phyloP scores from a whole-genome alignment of 306 rosid genomes.

The Aeschynomene evenia region DNA sequence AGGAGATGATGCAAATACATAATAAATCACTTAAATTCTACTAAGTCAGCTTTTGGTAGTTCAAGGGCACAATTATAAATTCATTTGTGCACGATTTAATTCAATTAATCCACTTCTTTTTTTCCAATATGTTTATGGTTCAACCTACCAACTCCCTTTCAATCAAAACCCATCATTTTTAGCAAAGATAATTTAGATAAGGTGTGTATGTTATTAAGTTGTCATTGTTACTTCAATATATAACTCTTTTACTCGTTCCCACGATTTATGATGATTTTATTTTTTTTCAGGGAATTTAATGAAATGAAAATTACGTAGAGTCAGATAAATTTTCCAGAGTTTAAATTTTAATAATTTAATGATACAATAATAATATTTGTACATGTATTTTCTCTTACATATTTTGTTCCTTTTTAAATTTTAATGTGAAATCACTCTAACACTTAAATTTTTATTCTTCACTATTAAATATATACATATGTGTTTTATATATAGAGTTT shows the following conservation, averaged over 20 bases:
- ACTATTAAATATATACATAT: no score
- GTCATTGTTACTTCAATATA: neutral
- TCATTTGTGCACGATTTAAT: neutral
- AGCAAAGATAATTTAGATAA: neutral
- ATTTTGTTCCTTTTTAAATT: no score
- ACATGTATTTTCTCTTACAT: no score
- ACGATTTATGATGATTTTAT: neutral
- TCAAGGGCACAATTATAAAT: neutral
- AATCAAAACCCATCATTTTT: neutral
- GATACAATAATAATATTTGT: no score
- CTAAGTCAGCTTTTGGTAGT: neutral
- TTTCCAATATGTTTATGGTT: neutral
- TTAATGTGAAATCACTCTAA: no score
- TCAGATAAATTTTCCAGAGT: neutral
- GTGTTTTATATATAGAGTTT: no score
- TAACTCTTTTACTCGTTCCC: neutral
- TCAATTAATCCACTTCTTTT: neutral
- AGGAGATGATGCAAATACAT: neutral
- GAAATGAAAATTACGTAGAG: neutral
- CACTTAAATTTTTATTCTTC: no score
- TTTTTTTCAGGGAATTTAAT: neutral
- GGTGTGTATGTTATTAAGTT: neutral
- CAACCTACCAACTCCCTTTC: neutral
- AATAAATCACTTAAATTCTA: conserved; percentile 8
- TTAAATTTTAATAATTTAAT: neutral